A percentile compares a stretch with the other conserved stretches of the same genome.
phyloP scores from a whole-genome alignment of 177 flowering plant genomes.

The Telopea speciosissima region DNA sequence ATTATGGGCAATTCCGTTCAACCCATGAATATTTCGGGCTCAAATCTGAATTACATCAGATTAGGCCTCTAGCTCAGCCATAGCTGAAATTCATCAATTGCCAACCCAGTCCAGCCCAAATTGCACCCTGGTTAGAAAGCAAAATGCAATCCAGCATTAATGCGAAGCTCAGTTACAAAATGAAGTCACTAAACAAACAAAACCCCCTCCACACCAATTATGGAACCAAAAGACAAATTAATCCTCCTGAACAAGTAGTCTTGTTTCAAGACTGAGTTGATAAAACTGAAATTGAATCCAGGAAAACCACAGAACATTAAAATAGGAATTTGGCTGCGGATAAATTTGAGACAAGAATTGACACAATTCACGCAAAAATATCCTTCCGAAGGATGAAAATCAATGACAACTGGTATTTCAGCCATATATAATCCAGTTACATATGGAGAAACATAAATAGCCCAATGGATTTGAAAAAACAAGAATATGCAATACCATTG shows the following conservation, averaged over 20 bases:
- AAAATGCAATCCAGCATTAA: too few relatives aligned
- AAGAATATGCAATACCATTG: conserved; percentile 34
- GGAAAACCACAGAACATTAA: not conserved
- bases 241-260: not conserved
- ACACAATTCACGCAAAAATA: not conserved
- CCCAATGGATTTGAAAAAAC: not conserved
- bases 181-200: too few relatives aligned
- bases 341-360: not conserved
- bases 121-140: too few relatives aligned
- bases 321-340: not conserved
- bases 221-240: not conserved
- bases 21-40: too few relatives aligned
- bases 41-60: too few relatives aligned
- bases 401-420: not conserved
- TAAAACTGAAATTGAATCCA: not conserved
- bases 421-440: too few relatives aligned
- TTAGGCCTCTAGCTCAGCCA: too few relatives aligned
- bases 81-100: too few relatives aligned
- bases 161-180: too few relatives aligned
- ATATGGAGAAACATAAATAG: too few relatives aligned
- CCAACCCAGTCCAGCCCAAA: too few relatives aligned
- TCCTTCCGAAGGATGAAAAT: not conserved
- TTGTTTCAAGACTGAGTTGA: not conserved
- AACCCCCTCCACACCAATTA: not conserved
- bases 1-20: too few relatives aligned